Conservation (phyloP, 768 basidiomycete genomes). For the Pulveroboletus sp. region DNA sequence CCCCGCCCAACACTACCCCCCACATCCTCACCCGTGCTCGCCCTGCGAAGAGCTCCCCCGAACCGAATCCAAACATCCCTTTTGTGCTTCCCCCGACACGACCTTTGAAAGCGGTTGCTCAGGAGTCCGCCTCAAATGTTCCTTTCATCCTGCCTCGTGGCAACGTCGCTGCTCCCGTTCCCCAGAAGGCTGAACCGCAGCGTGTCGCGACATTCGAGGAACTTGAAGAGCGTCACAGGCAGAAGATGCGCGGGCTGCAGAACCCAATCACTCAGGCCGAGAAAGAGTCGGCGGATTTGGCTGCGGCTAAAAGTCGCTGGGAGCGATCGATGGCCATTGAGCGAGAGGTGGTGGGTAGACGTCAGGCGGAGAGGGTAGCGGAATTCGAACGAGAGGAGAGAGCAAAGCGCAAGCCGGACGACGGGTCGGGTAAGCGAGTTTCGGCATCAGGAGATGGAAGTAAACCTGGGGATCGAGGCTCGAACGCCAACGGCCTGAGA, state of each 20-base stretch:
- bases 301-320: slow-evolving; percentile 78
- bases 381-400: slow-evolving; percentile 48
- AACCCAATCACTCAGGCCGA: slow-evolving; percentile 78
- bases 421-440: slow-evolving; percentile 37
- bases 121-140: slow-evolving; percentile 34
- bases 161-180: slow-evolving; percentile 37
- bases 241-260: slow-evolving; percentile 80
- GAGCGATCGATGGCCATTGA: slow-evolving; percentile 72
- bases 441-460: slow-evolving; percentile 31
- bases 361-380: slow-evolving; percentile 67
- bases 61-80: slow-evolving; percentile 27
- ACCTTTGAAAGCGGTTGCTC: slow-evolving; percentile 34
- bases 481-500: slow-evolving; percentile 39
- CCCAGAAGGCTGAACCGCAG: slow-evolving; percentile 45
- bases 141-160: slow-evolving; percentile 45
- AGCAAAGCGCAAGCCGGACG: slow-evolving; percentile 41
- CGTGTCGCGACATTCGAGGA: slow-evolving; percentile 84
- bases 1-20: slow-evolving; percentile 17
- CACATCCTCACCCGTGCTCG: slow-evolving; percentile 22
- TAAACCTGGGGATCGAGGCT: slow-evolving; percentile 35
- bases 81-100: slow-evolving; percentile 30
- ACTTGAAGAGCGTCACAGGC: slow-evolving; percentile 77
- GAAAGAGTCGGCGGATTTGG: slow-evolving; percentile 70
- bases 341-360: slow-evolving; percentile 65
- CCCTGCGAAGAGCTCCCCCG: slow-evolving; percentile 17